Evolutionary conservation across 257 asterid genomes (phyloP).

Genomic region (Petunia axillaris): DNA sequence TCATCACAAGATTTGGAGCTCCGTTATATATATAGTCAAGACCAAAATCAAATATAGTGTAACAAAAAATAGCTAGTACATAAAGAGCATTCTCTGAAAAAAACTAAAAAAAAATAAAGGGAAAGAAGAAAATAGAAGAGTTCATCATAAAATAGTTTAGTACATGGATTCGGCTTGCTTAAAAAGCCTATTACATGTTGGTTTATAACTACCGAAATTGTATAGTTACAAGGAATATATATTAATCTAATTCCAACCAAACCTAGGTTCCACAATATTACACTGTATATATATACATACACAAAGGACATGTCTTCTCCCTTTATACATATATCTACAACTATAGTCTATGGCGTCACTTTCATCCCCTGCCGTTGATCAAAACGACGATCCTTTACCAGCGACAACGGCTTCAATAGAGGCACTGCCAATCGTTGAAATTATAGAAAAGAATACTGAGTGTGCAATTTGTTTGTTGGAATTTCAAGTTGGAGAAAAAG

Average conservation of each 20-base stretch:
- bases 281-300: not conserved
- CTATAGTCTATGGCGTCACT: not conserved
- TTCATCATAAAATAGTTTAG: no score
- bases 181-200: not conserved
- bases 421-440: conserved; percentile 18
- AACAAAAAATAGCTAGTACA: no score
- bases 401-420: not conserved
- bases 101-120: no score
- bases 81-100: no score
- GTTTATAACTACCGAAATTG: not conserved
- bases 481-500: conserved; percentile 30
- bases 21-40: no score
- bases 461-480: conserved; percentile 30
- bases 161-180: not conserved
- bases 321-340: not conserved
- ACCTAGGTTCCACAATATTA: not conserved
- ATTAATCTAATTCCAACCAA: not conserved
- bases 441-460: not conserved
- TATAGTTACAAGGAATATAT: not conserved
- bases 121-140: not conserved
- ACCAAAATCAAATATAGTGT: no score
- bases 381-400: no score
- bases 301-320: not conserved
- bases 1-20: no score
- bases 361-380: no score